Percentiles rank a stretch among this genome's conserved stretches.
Conservation (phyloP, 768 basidiomycete species). For the Suillus cothurnatus region DNA sequence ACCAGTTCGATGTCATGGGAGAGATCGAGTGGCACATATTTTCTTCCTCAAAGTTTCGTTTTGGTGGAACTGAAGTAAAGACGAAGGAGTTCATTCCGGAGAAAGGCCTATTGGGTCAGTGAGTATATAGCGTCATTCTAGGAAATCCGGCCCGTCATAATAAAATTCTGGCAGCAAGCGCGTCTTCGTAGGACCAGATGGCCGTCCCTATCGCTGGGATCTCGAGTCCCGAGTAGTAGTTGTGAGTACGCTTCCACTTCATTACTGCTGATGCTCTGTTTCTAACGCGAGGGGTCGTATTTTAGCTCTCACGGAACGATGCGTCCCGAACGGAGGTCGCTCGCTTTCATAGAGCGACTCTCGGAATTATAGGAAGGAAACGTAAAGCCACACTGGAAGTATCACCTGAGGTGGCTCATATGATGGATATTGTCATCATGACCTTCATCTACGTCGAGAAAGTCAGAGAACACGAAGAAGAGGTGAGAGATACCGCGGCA, state of each 20-base stretch:
- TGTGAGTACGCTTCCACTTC: neutral
- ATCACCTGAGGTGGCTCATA: slow-evolving; percentile 11
- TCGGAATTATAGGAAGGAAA: slow-evolving; percentile 14
- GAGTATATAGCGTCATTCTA: slow-evolving; percentile 7
- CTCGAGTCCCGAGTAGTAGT: neutral
- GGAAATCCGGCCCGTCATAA: neutral
- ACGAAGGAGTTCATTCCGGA: slow-evolving; percentile 29
- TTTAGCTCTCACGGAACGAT: slow-evolving; percentile 20
- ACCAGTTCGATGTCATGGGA: slow-evolving; percentile 34
- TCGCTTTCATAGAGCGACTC: slow-evolving; percentile 18
- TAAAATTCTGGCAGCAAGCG: slow-evolving; percentile 3
- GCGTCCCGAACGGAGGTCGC: slow-evolving; percentile 18
- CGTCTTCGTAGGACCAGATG: slow-evolving; percentile 7
- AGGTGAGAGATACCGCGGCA: neutral
- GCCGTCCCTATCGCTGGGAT: slow-evolving; percentile 8
- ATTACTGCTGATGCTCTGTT: neutral
- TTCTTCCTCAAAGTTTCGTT: slow-evolving; percentile 32
- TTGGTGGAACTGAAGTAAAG: slow-evolving; percentile 27
- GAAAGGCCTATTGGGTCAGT: slow-evolving; percentile 26
- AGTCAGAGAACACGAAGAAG: slow-evolving; percentile 11
- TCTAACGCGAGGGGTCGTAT: neutral
- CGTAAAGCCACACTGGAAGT: slow-evolving; percentile 15
- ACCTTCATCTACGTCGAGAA: slow-evolving; percentile 20
- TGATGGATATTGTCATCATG: slow-evolving; percentile 15
- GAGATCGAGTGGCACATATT: slow-evolving; percentile 37